Evolutionary conservation across 768 basidiomycete species (phyloP), one percentile per base, ranked within the genome.

Genomic region (Amanita exitialis): DNA sequence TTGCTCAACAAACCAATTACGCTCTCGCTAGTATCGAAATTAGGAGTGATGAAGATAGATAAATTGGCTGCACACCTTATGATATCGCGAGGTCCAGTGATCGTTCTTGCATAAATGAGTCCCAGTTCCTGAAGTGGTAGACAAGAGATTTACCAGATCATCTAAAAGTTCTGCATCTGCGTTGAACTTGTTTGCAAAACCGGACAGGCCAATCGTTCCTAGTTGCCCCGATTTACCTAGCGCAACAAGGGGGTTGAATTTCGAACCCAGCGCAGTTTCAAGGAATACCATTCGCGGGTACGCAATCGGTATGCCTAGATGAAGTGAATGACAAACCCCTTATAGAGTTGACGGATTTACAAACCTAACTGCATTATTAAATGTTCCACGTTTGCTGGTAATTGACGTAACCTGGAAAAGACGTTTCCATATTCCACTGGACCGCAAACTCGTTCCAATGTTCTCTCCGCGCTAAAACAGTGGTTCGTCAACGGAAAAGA

Each of bases 261-360:
- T 92, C 27, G 80, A 83, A 39, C 86, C 86, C 23, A 97, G 67
- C 6, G 85, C 78, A 20, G 67, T 70, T 64, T 89, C 95, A 55
- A 96, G 68, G 64, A 95, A 93, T 2, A 89, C 87, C 82, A 93
- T 83, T 46, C 94, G 84, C 27, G 95, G 95, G 62, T 98, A 98
- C 4, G 90, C 90, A 54, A 92, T 84, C 0, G 86, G 87, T 48
- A 89, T 79, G 1, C 82, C 83, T 83, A 49, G 4, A 20, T 16
- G 49, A 43, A 7, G 13, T 49, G 52, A 54, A 47, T 37, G 34
- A 15, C 7, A 20, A 20, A 12, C 34, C 10, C 9, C 28, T 41
- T 55, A 12, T 52, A 49, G 45, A 15, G 8, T 32, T 20, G 15
- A 53, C 5, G 37, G 25, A 44, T 47, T 18, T 6, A 50, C 48